Percentiles rank a stretch among this genome's conserved stretches.
Evolutionary conservation across 345 rosid species (phyloP).

Genomic region (Rhodamnia argentea): DNA sequence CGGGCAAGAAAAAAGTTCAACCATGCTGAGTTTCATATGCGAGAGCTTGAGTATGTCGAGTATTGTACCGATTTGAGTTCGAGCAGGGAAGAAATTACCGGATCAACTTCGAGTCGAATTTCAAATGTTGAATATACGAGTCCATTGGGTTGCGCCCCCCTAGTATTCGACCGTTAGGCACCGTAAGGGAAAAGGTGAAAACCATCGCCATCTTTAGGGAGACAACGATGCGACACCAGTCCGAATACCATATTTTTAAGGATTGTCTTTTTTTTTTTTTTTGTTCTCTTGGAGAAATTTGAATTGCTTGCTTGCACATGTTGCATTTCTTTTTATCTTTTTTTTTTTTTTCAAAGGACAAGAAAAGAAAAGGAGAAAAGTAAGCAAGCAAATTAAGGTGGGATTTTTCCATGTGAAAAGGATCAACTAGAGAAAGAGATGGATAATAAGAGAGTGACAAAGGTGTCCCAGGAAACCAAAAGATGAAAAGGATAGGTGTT

Average conservation of each 20-base stretch:
- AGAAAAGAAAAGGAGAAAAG: not conserved
- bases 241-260: not conserved
- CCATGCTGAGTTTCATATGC: not conserved
- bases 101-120: not conserved
- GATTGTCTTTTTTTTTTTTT: not conserved
- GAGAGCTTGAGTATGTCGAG: not conserved
- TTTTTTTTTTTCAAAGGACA: not conserved
- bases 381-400: not conserved
- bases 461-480: not conserved
- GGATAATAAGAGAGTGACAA: not conserved
- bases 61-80: not conserved
- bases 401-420: not conserved
- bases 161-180: not conserved
- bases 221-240: not conserved
- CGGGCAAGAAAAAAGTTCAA: not conserved
- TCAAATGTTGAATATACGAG: not conserved
- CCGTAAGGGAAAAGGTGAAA: not conserved
- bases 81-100: not conserved
- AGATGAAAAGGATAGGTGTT: not conserved
- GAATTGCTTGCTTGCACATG: not conserved
- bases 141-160: not conserved
- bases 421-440: not conserved
- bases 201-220: not conserved
- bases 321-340: not conserved
- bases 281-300: not conserved